Percentiles rank a stretch among this genome's conserved stretches.
Evolutionary conservation across 129 eudicot genomes (phyloP).

Genomic region (Glebionis coronaria): DNA sequence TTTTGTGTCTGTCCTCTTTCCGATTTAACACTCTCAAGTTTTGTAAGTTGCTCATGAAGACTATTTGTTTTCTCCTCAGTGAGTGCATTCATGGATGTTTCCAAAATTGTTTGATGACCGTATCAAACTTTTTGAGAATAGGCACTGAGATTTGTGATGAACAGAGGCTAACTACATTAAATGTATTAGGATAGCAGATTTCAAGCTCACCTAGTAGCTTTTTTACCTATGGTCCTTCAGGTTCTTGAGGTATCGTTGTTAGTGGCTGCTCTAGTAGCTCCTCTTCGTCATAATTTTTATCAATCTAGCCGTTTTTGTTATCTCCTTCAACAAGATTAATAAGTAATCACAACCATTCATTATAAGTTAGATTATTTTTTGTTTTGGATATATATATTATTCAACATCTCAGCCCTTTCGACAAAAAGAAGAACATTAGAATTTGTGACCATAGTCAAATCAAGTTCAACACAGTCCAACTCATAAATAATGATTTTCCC

Average conservation of each 20-base stretch:
- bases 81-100: neutral
- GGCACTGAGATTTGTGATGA: neutral
- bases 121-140: neutral
- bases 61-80: neutral
- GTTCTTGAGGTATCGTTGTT: neutral
- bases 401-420: neutral
- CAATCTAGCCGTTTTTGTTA: neutral
- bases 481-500: conserved; percentile 20
- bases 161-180: neutral
- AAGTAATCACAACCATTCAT: neutral
- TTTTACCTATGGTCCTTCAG: neutral
- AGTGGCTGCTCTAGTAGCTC: neutral
- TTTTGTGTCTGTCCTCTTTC: too few species aligned
- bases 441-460: neutral
- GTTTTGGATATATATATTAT: conserved; percentile 8
- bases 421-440: conserved; percentile 1
- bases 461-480: neutral
- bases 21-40: too few species aligned
- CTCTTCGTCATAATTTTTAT: neutral
- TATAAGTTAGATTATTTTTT: neutral
- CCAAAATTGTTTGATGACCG: neutral
- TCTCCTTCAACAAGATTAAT: neutral
- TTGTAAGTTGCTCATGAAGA: neutral
- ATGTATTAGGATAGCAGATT: neutral
- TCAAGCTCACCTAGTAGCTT: conserved; percentile 1